Evolutionary conservation across 1,284 basidiomycete species (phyloP).

Genomic region (Rhodofomes roseus): DNA sequence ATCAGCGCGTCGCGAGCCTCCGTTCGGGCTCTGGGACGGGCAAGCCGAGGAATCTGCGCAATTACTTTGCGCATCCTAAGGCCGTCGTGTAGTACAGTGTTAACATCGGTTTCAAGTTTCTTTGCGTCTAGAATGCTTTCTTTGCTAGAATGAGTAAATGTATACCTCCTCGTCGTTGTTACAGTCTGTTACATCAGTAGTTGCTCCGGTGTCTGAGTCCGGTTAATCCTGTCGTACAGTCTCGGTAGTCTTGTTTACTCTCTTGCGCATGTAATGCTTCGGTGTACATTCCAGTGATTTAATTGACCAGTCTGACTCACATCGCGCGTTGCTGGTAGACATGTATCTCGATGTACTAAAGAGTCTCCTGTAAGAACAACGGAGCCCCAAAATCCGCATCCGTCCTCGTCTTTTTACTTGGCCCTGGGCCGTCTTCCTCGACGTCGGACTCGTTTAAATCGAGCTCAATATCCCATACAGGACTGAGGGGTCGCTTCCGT

Average conservation of each 20-base stretch:
- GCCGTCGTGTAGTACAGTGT: background rate
- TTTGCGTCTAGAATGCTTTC: background rate
- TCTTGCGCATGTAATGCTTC: background rate
- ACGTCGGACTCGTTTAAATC: slow-evolving; percentile 36
- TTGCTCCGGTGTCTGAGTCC: background rate
- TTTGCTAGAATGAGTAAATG: background rate
- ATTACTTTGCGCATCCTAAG: slow-evolving; percentile 8
- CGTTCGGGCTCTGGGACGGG: slow-evolving; percentile 12
- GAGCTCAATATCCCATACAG: slow-evolving; percentile 61
- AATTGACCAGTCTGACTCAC: background rate
- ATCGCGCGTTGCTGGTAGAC: no score
- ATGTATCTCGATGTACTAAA: background rate
- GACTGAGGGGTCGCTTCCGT: slow-evolving; percentile 34
- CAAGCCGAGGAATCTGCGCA: slow-evolving; percentile 14
- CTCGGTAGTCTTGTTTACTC: no score
- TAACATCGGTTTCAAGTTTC: background rate
- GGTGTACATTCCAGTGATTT: background rate
- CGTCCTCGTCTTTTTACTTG: slow-evolving; percentile 1
- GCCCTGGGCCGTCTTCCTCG: slow-evolving; percentile 12
- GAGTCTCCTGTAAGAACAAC: background rate
- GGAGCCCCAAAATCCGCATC: slow-evolving; percentile 14
- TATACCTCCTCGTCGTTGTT: background rate
- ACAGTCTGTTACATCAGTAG: background rate
- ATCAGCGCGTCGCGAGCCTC: slow-evolving; percentile 43
- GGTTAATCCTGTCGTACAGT: background rate